Evolutionary conservation across 2,329 filamentous ascomycete genomes (phyloP).

Genomic region (Chaetomiaceae sp.): DNA sequence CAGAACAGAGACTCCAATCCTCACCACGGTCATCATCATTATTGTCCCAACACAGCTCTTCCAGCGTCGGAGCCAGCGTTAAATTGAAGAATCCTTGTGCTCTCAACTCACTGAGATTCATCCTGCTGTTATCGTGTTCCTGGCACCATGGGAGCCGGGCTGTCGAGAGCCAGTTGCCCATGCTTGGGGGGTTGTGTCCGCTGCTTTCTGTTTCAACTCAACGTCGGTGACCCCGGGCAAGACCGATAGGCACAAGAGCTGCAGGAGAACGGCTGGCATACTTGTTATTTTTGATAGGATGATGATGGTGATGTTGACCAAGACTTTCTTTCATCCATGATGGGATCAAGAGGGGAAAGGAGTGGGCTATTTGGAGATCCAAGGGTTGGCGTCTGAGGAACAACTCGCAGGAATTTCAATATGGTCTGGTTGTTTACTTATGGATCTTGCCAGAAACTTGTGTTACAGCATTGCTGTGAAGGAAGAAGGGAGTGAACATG

Average conservation of each 20-base stretch:
- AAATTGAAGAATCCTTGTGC: constrained; percentile 1
- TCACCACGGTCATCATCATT: background rate
- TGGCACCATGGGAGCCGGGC: background rate
- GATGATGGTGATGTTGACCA: too few species aligned
- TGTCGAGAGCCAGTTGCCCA: constrained; percentile 6
- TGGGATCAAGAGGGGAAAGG: too few species aligned
- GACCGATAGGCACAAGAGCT: background rate
- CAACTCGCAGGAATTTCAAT: too few species aligned
- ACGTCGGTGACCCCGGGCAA: background rate
- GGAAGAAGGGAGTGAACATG: too few species aligned
- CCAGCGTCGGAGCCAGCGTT: background rate
- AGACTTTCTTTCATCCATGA: too few species aligned
- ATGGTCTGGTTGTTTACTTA: too few species aligned
- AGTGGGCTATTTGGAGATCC: too few species aligned
- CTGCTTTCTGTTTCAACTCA: background rate
- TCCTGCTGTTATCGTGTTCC: background rate
- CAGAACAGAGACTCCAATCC: background rate
- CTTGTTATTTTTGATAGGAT: too few species aligned
- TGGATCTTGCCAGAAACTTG: too few species aligned
- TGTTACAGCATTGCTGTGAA: too few species aligned
- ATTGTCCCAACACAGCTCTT: background rate
- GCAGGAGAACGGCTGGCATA: too few species aligned
- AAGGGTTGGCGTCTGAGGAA: too few species aligned
- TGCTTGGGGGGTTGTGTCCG: background rate
- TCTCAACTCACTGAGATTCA: background rate